These are phyloP conservation scores for Dactylella cylindrospora DNA, from an alignment of 2,329 filamentous ascomycete species.

Conservation along the genomic window DNA sequence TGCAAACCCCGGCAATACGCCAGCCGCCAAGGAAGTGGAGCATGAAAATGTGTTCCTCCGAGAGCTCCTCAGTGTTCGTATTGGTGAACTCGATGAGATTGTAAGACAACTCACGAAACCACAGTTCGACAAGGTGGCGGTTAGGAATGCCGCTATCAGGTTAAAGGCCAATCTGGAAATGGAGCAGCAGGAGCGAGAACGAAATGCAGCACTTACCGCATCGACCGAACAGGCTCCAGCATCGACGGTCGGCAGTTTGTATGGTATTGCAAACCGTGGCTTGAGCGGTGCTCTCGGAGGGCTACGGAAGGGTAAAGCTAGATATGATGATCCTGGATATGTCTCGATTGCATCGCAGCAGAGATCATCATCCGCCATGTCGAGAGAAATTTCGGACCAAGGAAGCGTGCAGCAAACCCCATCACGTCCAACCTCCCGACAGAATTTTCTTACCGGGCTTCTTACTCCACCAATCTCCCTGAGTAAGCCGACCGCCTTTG, in stretches of 20 bases:
- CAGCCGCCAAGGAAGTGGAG: constrained; percentile 83
- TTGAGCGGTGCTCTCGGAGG: constrained; percentile 33
- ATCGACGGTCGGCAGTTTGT: constrained; percentile 37
- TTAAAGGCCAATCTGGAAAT: constrained; percentile 94
- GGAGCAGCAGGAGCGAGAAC: constrained; percentile 93
- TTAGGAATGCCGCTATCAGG: constrained; percentile 88
- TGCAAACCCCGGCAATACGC: constrained; percentile 70
- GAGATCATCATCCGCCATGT: constrained; percentile 44
- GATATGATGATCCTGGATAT: constrained; percentile 39
- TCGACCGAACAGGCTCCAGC: constrained; percentile 14
- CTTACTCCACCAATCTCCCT: constrained; percentile 46
- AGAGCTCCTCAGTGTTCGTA: constrained; percentile 84
- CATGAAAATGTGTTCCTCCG: constrained; percentile 94
- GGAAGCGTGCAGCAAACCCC: constrained; percentile 42
- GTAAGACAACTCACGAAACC: constrained; percentile 75
- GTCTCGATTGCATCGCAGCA: constrained; percentile 42
- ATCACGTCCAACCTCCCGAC: constrained; percentile 46
- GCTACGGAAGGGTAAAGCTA: constrained; percentile 27
- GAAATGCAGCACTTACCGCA: constrained; percentile 51
- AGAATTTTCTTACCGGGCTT: constrained; percentile 47
- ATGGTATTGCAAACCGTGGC: constrained; percentile 29
- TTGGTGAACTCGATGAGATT: constrained; percentile 89
- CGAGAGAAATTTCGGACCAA: constrained; percentile 45
- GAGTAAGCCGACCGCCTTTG: constrained; percentile 30
- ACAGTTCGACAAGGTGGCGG: constrained; percentile 72